Percentiles rank a stretch among this genome's conserved stretches.
Evolutionary conservation across 768 basidiomycete genomes (phyloP).

Genomic region (Paxillus rubicundulus): DNA sequence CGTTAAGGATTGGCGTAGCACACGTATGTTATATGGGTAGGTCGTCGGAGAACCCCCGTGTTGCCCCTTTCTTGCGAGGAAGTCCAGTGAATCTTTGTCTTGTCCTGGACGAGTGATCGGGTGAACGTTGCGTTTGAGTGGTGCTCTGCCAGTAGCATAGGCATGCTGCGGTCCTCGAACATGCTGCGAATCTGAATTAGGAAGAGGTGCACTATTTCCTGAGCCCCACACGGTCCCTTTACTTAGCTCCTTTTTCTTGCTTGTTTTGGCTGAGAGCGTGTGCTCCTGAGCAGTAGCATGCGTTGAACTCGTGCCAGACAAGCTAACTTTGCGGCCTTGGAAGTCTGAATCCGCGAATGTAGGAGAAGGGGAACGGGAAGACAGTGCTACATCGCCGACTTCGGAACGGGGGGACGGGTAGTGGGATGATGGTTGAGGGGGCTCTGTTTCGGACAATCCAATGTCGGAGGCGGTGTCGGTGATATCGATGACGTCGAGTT

Average conservation of each 20-base stretch:
- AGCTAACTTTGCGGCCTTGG: background rate
- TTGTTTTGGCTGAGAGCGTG: background rate
- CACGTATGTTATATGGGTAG: background rate
- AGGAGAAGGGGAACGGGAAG: conserved; percentile 4
- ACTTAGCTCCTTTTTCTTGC: conserved; percentile 1
- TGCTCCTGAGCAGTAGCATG: conserved; percentile 1
- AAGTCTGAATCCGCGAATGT: background rate
- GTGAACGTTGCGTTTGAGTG: conserved; percentile 8
- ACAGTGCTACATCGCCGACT: conserved; percentile 2
- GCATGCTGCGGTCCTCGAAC: conserved; percentile 54
- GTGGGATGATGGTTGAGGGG: conserved; percentile 2
- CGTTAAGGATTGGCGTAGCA: conserved; percentile 7
- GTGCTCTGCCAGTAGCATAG: conserved; percentile 22
- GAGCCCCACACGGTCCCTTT: conserved; percentile 3
- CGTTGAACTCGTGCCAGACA: conserved; percentile 6
- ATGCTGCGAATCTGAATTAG: conserved; percentile 53
- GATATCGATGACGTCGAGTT: conserved; percentile 18
- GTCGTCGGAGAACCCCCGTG: background rate
- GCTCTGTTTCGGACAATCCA: conserved; percentile 16
- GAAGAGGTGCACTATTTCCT: conserved; percentile 41
- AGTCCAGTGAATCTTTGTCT: conserved; percentile 11
- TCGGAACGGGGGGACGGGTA: conserved; percentile 12
- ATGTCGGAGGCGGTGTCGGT: conserved; percentile 15
- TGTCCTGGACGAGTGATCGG: background rate
- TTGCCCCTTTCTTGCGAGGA: conserved; percentile 14